phyloP scores from a whole-genome alignment of 208 protist species.

The Trypanosoma brucei region DNA sequence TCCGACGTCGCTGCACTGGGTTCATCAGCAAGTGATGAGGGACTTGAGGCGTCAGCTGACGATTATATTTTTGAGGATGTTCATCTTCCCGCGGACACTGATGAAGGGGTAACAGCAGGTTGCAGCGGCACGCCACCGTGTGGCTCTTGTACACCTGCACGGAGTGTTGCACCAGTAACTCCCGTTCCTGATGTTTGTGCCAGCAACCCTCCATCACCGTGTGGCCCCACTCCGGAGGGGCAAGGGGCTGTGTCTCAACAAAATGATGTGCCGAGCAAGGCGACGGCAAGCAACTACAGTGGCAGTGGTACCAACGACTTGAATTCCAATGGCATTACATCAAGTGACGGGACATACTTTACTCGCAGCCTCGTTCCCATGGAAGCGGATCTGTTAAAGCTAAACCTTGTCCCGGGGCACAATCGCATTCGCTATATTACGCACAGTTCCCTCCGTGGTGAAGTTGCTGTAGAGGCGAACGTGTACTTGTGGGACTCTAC shows the following conservation, averaged over 20 bases:
- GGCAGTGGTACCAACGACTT: not conserved
- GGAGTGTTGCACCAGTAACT: no score
- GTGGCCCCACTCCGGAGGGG: not conserved
- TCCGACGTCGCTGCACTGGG: not conserved
- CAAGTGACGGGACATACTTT: slow-evolving; percentile 37
- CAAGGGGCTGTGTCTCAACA: no score
- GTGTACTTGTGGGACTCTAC: slow-evolving; percentile 93
- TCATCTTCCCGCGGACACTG: not conserved
- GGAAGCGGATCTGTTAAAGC: slow-evolving; percentile 82
- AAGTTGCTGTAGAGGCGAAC: slow-evolving; percentile 69
- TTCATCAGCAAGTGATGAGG: slow-evolving; percentile 18
- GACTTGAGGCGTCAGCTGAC: slow-evolving; percentile 12
- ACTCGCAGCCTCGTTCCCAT: slow-evolving; percentile 74
- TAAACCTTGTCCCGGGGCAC: slow-evolving; percentile 82
- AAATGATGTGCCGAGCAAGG: not conserved
- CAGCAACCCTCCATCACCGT: no score
- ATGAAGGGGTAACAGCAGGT: no score
- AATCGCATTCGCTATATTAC: slow-evolving; percentile 93
- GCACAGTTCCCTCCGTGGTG: slow-evolving; percentile 56
- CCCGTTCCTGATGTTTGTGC: no score
- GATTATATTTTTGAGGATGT: slow-evolving; percentile 24
- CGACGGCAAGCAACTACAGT: not conserved
- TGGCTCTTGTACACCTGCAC: no score
- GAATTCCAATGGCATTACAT: not conserved
- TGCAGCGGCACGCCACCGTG: no score